phyloP scores from a whole-genome alignment of 495 filamentous ascomycete species.

The Lasiosphaeria hispida region DNA sequence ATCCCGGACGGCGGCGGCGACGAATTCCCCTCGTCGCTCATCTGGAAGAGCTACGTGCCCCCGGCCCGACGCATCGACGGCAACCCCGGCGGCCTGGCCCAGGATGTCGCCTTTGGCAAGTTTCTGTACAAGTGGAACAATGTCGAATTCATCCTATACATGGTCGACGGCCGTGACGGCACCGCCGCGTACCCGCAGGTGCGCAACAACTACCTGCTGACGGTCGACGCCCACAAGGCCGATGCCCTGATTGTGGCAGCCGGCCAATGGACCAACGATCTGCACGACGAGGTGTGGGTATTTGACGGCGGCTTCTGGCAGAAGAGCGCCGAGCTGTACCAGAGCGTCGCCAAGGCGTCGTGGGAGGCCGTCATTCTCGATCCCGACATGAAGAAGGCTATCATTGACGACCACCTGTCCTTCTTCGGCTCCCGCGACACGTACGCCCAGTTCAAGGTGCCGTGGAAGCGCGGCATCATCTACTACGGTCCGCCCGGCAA shows the following conservation, averaged over 20 bases:
- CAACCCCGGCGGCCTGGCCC: slow-evolving; percentile 41
- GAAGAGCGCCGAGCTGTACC: slow-evolving; percentile 57
- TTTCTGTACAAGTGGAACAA: slow-evolving; percentile 52
- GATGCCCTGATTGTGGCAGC: slow-evolving; percentile 55
- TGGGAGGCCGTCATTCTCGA: slow-evolving; percentile 71
- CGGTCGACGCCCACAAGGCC: slow-evolving; percentile 35
- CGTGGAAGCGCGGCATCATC: slow-evolving; percentile 54
- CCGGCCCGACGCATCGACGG: slow-evolving; percentile 50
- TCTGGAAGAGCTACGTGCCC: slow-evolving; percentile 47
- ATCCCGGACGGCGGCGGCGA: slow-evolving; percentile 33
- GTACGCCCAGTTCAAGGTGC: slow-evolving; percentile 58
- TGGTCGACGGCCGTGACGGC: slow-evolving; percentile 51
- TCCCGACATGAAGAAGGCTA: slow-evolving; percentile 55
- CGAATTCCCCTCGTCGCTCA: slow-evolving; percentile 32
- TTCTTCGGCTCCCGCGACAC: slow-evolving; percentile 57
- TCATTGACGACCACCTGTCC: slow-evolving; percentile 56
- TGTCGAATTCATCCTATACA: slow-evolving; percentile 52
- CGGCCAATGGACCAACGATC: slow-evolving; percentile 45
- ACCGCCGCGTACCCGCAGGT: slow-evolving; percentile 25
- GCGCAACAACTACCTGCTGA: slow-evolving; percentile 51
- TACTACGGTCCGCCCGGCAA: slow-evolving; percentile 62
- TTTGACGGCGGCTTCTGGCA: slow-evolving; percentile 60
- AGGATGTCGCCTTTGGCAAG: slow-evolving; percentile 49
- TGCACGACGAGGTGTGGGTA: slow-evolving; percentile 63
- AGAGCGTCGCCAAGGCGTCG: slow-evolving; percentile 51